These are phyloP conservation scores for Epichloe baconii DNA, from an alignment of 2,329 filamentous ascomycete genomes.

Conservation along the genomic window DNA sequence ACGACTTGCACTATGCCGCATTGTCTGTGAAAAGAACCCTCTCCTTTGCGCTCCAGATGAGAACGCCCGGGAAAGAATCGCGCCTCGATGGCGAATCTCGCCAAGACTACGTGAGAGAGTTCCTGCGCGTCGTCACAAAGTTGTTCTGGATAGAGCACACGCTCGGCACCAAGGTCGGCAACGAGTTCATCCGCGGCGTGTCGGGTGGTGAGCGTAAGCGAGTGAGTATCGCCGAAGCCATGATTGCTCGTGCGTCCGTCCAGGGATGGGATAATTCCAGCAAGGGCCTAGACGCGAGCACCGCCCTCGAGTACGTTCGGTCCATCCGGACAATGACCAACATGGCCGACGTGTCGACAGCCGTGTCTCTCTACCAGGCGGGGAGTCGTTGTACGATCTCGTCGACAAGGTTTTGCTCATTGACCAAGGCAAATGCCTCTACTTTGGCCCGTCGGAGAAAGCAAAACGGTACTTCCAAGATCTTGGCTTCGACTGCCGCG, in stretches of 20 bases:
- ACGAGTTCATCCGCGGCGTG: conserved; percentile 51
- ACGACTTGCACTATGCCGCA: conserved; percentile 56
- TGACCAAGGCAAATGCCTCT: conserved; percentile 57
- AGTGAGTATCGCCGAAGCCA: conserved; percentile 60
- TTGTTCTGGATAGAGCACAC: conserved; percentile 62
- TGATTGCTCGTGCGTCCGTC: conserved; percentile 45
- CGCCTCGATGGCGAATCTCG: conserved; percentile 47
- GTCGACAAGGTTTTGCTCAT: conserved; percentile 72
- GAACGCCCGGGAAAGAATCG: conserved; percentile 38
- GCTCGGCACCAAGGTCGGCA: conserved; percentile 54
- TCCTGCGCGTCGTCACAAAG: conserved; percentile 50
- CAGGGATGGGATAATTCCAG: conserved; percentile 67
- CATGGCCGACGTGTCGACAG: conserved; percentile 58
- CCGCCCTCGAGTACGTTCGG: conserved; percentile 58
- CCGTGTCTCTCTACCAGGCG: conserved; percentile 60
- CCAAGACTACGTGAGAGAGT: conserved; percentile 38
- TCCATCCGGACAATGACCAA: conserved; percentile 50
- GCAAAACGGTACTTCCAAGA: conserved; percentile 57
- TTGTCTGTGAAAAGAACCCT: conserved; percentile 55
- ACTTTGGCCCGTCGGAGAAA: conserved; percentile 49
- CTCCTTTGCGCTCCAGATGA: conserved; percentile 51
- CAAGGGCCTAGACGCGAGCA: conserved; percentile 57
- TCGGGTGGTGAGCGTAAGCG: conserved; percentile 58
- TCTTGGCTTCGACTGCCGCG: conserved; percentile 61
- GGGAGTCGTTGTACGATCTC: conserved; percentile 49